Evolutionary conservation across 257 asterid species (phyloP).

Genomic region (Plantago major): DNA sequence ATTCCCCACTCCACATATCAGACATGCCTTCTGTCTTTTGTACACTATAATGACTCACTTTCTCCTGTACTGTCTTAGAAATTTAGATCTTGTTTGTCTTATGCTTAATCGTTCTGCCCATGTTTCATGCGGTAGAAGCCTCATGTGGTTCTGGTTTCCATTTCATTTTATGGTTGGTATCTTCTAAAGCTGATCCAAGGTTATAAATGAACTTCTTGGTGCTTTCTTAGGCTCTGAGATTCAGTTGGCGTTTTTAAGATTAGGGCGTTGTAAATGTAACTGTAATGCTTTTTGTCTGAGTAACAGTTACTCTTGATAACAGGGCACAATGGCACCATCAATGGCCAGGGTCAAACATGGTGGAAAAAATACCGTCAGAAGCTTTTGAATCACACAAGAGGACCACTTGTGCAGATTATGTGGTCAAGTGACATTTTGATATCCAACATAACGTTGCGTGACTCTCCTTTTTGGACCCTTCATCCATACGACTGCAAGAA

Average conservation of each 20-base stretch:
- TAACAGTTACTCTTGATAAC: slow-evolving; percentile 21
- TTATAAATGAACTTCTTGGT: slow-evolving; percentile 5
- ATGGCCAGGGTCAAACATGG: slow-evolving; percentile 80
- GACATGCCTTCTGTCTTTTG: too few relatives aligned
- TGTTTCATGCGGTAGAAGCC: not conserved
- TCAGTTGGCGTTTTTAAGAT: not conserved
- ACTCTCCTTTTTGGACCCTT: slow-evolving; percentile 87
- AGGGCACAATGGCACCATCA: slow-evolving; percentile 80
- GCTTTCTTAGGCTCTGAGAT: not conserved
- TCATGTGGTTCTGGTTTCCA: not conserved
- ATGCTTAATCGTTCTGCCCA: too few relatives aligned
- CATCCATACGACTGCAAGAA: slow-evolving; percentile 83
- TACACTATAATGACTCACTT: too few relatives aligned
- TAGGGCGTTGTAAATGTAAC: slow-evolving; percentile 1
- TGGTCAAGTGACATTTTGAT: slow-evolving; percentile 67
- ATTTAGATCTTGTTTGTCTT: too few relatives aligned
- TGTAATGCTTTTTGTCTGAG: slow-evolving; percentile 11
- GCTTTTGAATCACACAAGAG: slow-evolving; percentile 75
- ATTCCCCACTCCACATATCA: too few relatives aligned
- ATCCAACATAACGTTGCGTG: slow-evolving; percentile 63
- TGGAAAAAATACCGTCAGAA: slow-evolving; percentile 67
- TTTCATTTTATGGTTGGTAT: not conserved
- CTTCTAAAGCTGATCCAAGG: not conserved
- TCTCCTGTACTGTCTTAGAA: too few relatives aligned
- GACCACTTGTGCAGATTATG: slow-evolving; percentile 84